phyloP scores from a whole-genome alignment of 306 rosid species.

The Trifolium pratense region DNA sequence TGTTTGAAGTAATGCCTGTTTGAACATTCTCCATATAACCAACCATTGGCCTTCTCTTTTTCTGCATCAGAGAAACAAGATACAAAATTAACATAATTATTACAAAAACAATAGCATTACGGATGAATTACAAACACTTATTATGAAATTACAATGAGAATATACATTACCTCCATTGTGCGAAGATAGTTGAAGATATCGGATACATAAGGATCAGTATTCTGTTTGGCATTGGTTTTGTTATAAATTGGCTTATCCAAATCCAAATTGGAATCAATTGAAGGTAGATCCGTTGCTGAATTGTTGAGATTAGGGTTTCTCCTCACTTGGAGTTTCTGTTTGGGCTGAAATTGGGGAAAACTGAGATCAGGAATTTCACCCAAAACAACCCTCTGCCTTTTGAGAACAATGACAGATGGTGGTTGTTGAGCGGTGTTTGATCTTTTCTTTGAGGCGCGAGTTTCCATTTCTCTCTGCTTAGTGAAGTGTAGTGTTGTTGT shows the following conservation, averaged over 20 bases:
- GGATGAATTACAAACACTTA: no score
- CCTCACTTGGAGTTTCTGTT: constrained; percentile 32
- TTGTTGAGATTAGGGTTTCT: constrained; percentile 41
- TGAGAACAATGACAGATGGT: background rate
- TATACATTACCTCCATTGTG: no score
- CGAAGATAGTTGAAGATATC: constrained; percentile 58
- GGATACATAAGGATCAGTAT: background rate
- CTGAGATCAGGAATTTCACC: constrained; percentile 26
- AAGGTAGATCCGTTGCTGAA: background rate
- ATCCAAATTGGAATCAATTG: background rate
- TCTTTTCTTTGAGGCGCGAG: constrained; percentile 6
- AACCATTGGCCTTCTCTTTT: constrained; percentile 62
- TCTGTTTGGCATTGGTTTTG: background rate
- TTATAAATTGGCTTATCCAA: background rate
- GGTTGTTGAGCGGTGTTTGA: background rate
- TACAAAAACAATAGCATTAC: no score
- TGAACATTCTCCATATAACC: constrained; percentile 65
- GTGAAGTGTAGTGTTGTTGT: background rate
- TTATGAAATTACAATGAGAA: no score
- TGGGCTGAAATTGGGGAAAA: background rate
- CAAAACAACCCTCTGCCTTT: background rate
- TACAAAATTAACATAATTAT: no score
- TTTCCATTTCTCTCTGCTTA: background rate
- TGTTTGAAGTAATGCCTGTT: constrained; percentile 55
- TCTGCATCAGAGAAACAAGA: no score